A percentile compares a stretch with the other conserved stretches of the same genome.
Conservation (phyloP, 2,329 filamentous ascomycete species). For the Metarhizium anisopliae region DNA sequence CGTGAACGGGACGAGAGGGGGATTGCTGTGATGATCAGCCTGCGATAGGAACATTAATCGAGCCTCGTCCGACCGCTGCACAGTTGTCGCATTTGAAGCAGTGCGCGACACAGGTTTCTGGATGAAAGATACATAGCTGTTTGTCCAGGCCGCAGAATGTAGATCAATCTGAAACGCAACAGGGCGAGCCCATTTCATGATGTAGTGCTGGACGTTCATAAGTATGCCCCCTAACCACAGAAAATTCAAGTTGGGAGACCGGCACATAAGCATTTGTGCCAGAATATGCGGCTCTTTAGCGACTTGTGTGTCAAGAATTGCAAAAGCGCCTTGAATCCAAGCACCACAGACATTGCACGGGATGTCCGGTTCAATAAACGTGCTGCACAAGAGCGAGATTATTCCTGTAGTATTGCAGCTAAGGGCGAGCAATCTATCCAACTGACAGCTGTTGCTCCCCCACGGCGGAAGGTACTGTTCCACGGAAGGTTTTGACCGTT, state of each 20-base stretch:
- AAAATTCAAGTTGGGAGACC: slow-evolving; percentile 8
- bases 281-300: slow-evolving; percentile 5
- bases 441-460: slow-evolving; percentile 5
- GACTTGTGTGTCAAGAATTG: slow-evolving; percentile 1
- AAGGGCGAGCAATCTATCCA: slow-evolving; percentile 10
- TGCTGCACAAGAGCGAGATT: slow-evolving; percentile 2
- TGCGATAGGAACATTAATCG: slow-evolving; percentile 7
- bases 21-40: background rate
- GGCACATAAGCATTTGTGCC: slow-evolving; percentile 3
- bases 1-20: slow-evolving; percentile 5
- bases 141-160: slow-evolving; percentile 3
- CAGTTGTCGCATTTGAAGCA: background rate
- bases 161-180: background rate
- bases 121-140: slow-evolving; percentile 5
- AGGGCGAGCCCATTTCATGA: slow-evolving; percentile 6
- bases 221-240: slow-evolving; percentile 10
- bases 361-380: slow-evolving; percentile 9
- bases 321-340: slow-evolving; percentile 8
- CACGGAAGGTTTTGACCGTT: background rate
- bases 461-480: slow-evolving; percentile 3
- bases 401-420: slow-evolving; percentile 8
- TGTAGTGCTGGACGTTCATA: slow-evolving; percentile 2
- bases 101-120: background rate
- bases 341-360: slow-evolving; percentile 7
- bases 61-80: slow-evolving; percentile 6